Conservation (phyloP, 1,139 yeast species). For the Zygosaccharomyces pseudobailii region DNA sequence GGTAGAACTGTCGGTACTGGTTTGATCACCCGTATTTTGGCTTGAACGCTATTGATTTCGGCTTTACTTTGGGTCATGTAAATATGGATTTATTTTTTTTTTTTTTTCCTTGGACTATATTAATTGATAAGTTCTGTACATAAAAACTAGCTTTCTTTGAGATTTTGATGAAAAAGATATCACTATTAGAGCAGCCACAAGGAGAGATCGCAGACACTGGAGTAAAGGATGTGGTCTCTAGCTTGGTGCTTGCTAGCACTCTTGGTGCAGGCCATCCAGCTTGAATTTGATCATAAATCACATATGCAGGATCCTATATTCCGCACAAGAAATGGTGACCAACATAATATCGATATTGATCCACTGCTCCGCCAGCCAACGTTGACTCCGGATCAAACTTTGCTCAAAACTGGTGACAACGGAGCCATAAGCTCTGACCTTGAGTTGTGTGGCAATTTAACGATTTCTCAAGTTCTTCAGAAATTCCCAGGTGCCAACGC, state of each 20-base stretch:
- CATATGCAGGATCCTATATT: background rate
- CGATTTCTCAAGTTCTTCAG: constrained; percentile 48
- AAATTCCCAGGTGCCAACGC: constrained; percentile 48
- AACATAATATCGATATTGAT: constrained; percentile 33
- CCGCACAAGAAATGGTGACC: constrained; percentile 3
- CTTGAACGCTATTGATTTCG: constrained; percentile 29
- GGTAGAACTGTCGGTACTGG: constrained; percentile 99
- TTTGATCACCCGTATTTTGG: constrained; percentile 88
- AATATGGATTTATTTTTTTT: background rate
- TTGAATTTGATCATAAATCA: background rate
- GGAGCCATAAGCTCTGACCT: constrained; percentile 81
- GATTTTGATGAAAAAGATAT: background rate
- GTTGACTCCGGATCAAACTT: constrained; percentile 37
- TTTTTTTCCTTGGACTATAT: background rate
- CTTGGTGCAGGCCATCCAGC: background rate
- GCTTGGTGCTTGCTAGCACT: background rate
- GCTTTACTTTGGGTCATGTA: background rate
- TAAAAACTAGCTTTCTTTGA: background rate
- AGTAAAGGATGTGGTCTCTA: background rate
- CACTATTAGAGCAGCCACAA: background rate
- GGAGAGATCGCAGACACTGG: no score
- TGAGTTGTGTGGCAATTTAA: constrained; percentile 65
- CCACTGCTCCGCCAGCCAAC: constrained; percentile 35
- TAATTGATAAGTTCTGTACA: background rate
- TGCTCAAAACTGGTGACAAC: constrained; percentile 37